phyloP scores from a whole-genome alignment of 495 filamentous ascomycete species.

The Xeromyces bisporus region DNA sequence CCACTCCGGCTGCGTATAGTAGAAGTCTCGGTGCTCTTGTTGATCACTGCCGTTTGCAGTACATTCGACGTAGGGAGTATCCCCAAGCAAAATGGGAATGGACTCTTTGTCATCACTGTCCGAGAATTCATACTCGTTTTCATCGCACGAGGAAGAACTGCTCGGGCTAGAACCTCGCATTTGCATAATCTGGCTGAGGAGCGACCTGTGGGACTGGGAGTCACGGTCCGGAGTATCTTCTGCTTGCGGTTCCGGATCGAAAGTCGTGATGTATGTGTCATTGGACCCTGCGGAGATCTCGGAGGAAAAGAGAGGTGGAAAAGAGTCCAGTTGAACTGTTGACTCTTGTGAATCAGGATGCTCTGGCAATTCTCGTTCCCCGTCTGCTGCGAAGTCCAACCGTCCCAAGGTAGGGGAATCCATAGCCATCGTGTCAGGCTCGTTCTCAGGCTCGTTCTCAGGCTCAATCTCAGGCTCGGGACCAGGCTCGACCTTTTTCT shows the following conservation, averaged over 20 bases:
- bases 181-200: slow-evolving; percentile 35
- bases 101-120: slow-evolving; percentile 39
- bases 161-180: slow-evolving; percentile 31
- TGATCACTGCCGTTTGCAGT: slow-evolving; percentile 15
- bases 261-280: slow-evolving; percentile 46
- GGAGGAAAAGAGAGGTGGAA: slow-evolving; percentile 1
- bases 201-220: slow-evolving; percentile 24
- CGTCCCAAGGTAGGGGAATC: slow-evolving; percentile 62
- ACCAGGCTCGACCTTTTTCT: too few species aligned
- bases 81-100: slow-evolving; percentile 42
- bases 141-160: slow-evolving; percentile 29
- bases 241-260: slow-evolving; percentile 42
- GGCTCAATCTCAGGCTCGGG: too few species aligned
- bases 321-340: slow-evolving; percentile 19
- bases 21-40: slow-evolving; percentile 12
- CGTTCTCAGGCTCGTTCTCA: too few species aligned
- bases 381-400: slow-evolving; percentile 40
- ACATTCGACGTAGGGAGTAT: slow-evolving; percentile 24
- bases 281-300: slow-evolving; percentile 27
- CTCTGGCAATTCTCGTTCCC: too few species aligned
- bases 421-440: slow-evolving; percentile 11
- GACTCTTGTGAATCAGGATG: too few species aligned
- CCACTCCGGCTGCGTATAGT: slow-evolving; percentile 7
- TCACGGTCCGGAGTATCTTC: slow-evolving; percentile 27
- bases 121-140: slow-evolving; percentile 34